A percentile compares a stretch with the other conserved stretches of the same genome.
Conservation (phyloP, 768 basidiomycete species). For the Pleurotus tuoliensis region DNA sequence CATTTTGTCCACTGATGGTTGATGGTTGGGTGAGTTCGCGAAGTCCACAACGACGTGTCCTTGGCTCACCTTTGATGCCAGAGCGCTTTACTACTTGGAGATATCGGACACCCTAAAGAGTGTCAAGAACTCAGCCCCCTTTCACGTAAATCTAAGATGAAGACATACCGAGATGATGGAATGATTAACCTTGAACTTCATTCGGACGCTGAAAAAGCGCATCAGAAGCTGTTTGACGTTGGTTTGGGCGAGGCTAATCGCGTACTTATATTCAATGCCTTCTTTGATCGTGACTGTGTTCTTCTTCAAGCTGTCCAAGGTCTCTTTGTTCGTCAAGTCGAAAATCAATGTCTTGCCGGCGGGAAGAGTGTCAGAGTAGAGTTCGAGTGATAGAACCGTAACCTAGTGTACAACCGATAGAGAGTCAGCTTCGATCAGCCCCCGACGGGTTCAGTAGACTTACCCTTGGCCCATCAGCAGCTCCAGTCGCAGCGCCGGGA, state of each 20-base stretch:
- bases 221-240: constrained; percentile 7
- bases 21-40: constrained; percentile 8
- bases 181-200: constrained; percentile 85
- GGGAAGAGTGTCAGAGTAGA: constrained; percentile 71
- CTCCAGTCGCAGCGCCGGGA: constrained; percentile 36
- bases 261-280: constrained; percentile 86
- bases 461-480: constrained; percentile 65
- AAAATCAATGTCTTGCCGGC: constrained; percentile 59
- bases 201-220: constrained; percentile 53
- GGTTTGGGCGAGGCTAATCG: background rate
- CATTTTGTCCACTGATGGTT: constrained; percentile 78
- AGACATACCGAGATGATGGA: constrained; percentile 76
- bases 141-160: background rate
- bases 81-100: constrained; percentile 84
- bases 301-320: constrained; percentile 60
- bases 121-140: constrained; percentile 10
- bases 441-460: constrained; percentile 4
- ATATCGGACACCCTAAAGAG: constrained; percentile 69
- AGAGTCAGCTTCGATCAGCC: no score
- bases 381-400: constrained; percentile 70
- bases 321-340: constrained; percentile 51
- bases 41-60: background rate
- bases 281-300: constrained; percentile 78
- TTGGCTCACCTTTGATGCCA: constrained; percentile 59
- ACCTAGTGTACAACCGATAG: constrained; percentile 41